Base-by-base conservation (phyloP, 1,284 basidiomycete species). In the Papiliotrema fonsecae region DNA sequence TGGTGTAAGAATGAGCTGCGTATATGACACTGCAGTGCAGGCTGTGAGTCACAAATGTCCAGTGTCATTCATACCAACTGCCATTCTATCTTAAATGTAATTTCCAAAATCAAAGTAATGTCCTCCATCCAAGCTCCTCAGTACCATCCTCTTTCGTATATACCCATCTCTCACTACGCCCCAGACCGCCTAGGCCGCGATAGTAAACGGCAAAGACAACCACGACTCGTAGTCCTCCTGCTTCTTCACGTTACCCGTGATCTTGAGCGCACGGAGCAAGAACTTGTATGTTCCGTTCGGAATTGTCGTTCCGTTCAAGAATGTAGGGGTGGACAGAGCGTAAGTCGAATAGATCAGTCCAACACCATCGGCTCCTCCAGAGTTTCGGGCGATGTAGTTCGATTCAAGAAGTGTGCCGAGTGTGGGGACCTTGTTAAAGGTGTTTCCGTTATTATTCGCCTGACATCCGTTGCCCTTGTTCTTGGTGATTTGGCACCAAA, bases 171-270 rank as follows among this genome's bases (percentile, higher is more conserved):
- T 24, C 35, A 19, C 36, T n/a, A 25, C 9, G 22, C 26, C 16
- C 32, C 30, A 24, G 7, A 37, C 28, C 22, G 6, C 45, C 24
- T 35, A 39, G 14, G 26, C 45, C 7, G 45, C 46, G 4, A 47
- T 25, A 16, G 22, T 25, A 38, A 47, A 31, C 18, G 39, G 46
- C 39, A 31, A 40, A n/a, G 25, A 61, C 58, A 57, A 31, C 63
- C 78, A 85, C 45, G 76, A 77, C 67, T 85, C 82, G 60, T 80
- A 85, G 62, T 83, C 81, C 34, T 72, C 74, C 47, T 70, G 54
- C 28, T 75, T 77, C 16, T 57, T 74, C 4, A 76, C 69, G 57
- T 83, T 68, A 3, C 82, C 82, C 7, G 81, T 81, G 26, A 84
- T 79, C 54, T 76, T 79, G 50, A 84, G 67, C 4, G 79, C 81